Evolutionary conservation across 2,329 filamentous ascomycete species (phyloP).

Genomic region (Curvularia spicifera): DNA sequence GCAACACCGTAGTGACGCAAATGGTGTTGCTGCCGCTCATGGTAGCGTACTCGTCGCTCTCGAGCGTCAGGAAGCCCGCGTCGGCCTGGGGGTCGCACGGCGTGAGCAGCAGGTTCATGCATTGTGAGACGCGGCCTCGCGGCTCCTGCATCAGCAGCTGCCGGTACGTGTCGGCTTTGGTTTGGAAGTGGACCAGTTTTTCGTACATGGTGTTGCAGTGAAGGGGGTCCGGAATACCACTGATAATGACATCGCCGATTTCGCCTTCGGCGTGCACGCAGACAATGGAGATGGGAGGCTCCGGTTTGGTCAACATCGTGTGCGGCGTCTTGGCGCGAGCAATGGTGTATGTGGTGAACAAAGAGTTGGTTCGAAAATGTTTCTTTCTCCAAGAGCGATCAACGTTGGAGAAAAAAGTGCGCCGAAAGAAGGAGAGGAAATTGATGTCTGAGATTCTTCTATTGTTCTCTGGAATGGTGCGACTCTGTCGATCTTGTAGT

Average conservation of each 20-base stretch:
- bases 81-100: slow-evolving; percentile 55
- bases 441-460: background rate
- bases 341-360: background rate
- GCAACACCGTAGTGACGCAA: slow-evolving; percentile 53
- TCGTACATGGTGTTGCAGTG: slow-evolving; percentile 56
- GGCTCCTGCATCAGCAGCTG: slow-evolving; percentile 57
- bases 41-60: slow-evolving; percentile 55
- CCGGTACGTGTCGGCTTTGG: slow-evolving; percentile 52
- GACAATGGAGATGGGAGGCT: slow-evolving; percentile 6
- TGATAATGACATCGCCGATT: slow-evolving; percentile 59
- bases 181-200: slow-evolving; percentile 54
- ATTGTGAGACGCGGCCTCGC: slow-evolving; percentile 51
- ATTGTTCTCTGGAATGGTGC: background rate
- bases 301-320: background rate
- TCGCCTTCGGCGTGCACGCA: slow-evolving; percentile 52
- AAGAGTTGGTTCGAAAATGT: background rate
- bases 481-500: background rate
- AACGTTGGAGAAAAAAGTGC: background rate
- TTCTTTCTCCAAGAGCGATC: background rate
- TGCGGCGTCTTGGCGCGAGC: background rate
- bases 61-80: slow-evolving; percentile 56
- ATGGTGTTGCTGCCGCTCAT: slow-evolving; percentile 58
- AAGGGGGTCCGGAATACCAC: slow-evolving; percentile 55
- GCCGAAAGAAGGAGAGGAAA: background rate
- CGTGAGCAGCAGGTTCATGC: slow-evolving; percentile 55